Evolutionary conservation across 2,329 filamentous ascomycete species (phyloP).

Genomic region (Ceratocystis ficicola): DNA sequence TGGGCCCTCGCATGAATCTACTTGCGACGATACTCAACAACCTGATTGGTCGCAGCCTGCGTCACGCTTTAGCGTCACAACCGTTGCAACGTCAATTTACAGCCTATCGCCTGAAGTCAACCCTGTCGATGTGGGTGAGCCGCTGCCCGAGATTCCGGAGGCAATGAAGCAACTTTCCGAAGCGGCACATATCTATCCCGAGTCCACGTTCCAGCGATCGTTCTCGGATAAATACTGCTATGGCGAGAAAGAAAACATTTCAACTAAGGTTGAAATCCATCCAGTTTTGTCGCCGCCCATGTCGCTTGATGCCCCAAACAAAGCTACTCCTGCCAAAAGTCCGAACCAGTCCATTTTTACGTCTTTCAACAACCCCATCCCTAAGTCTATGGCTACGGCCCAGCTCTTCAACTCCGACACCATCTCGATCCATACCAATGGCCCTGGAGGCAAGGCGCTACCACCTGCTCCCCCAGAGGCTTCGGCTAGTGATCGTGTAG

Average conservation of each 20-base stretch:
- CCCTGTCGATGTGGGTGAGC: conserved; percentile 30
- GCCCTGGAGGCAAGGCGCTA: conserved; percentile 41
- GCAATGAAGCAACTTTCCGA: conserved; percentile 25
- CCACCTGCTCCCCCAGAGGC: conserved; percentile 49
- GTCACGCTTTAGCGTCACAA: conserved; percentile 54
- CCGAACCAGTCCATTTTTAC: neutral
- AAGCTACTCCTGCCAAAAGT: neutral
- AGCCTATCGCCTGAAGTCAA: conserved; percentile 33
- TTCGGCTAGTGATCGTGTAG: conserved; percentile 50
- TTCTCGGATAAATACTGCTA: neutral
- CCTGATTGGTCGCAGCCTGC: conserved; percentile 37
- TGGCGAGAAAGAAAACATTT: conserved; percentile 9
- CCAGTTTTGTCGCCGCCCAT: conserved; percentile 14
- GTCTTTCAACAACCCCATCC: conserved; percentile 14
- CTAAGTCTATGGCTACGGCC: conserved; percentile 10
- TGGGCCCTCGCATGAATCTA: conserved; percentile 19
- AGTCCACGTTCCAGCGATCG: neutral
- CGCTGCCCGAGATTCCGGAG: conserved; percentile 30
- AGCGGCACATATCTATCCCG: conserved; percentile 5
- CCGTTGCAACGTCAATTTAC: conserved; percentile 43
- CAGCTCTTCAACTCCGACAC: conserved; percentile 21
- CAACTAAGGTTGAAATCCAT: conserved; percentile 16
- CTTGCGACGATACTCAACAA: conserved; percentile 24
- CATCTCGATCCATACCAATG: conserved; percentile 20
- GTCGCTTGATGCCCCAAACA: conserved; percentile 13